A percentile compares a stretch with the other conserved stretches of the same genome.
Conservation (phyloP, 2,329 filamentous ascomycete species). For the Arachnomyces sp. region DNA sequence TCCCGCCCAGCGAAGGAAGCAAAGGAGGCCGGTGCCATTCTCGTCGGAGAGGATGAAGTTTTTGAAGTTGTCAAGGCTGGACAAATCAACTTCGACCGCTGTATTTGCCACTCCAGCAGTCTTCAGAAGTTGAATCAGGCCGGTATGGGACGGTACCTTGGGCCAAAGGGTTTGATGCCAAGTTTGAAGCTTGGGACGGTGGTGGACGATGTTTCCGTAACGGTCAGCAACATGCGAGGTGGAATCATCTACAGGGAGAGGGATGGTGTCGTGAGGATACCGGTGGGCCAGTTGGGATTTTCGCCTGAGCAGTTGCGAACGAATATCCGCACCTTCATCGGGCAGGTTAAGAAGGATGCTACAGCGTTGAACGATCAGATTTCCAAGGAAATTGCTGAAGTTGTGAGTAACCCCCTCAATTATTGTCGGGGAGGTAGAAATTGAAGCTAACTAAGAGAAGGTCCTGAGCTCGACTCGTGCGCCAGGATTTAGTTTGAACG, state of each 20-base stretch:
- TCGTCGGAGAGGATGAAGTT: conserved; percentile 77
- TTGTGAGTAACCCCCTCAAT: conserved; percentile 38
- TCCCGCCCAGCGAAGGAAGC: conserved; percentile 68
- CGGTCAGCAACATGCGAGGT: conserved; percentile 73
- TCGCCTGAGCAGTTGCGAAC: conserved; percentile 75
- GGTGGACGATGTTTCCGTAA: conserved; percentile 65
- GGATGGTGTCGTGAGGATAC: conserved; percentile 73
- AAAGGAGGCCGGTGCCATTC: conserved; percentile 64
- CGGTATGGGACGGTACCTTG: conserved; percentile 68
- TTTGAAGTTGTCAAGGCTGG: conserved; percentile 71
- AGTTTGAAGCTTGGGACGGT: conserved; percentile 81
- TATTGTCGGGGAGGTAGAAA: conserved; percentile 22
- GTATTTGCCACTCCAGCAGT: conserved; percentile 75
- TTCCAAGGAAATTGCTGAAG: conserved; percentile 64
- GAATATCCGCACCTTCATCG: conserved; percentile 73
- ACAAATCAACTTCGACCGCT: conserved; percentile 77
- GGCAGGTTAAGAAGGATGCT: conserved; percentile 70
- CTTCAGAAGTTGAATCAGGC: conserved; percentile 72
- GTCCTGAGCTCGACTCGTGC: conserved; percentile 82
- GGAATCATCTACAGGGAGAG: conserved; percentile 82
- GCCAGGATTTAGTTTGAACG: conserved; percentile 79
- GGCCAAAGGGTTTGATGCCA: conserved; percentile 88
- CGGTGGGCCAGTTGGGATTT: conserved; percentile 85
- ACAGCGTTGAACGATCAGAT: conserved; percentile 54
- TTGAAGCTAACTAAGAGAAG: conserved; percentile 46